These are phyloP conservation scores for Diospyros lotus DNA, from an alignment of 148 eudicot species.

Conservation along the genomic window DNA sequence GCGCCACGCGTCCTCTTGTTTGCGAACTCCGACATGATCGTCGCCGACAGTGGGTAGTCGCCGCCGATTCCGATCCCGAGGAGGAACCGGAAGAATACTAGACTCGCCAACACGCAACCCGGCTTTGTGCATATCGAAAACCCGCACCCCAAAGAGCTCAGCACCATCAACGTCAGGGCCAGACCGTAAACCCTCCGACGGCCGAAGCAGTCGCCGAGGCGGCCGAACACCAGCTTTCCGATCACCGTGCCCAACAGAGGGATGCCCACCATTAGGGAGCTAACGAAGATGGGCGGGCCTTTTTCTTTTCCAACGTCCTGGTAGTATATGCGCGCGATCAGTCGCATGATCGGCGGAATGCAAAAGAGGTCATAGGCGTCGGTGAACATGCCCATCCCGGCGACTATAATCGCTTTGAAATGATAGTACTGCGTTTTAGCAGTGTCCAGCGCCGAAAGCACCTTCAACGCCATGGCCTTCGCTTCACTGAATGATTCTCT, in stretches of 20 bases:
- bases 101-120: slow-evolving; percentile 28
- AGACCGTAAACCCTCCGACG: slow-evolving; percentile 45
- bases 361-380: slow-evolving; percentile 70
- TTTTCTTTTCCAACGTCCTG: background rate
- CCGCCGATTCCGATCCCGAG: slow-evolving; percentile 61
- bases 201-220: slow-evolving; percentile 46
- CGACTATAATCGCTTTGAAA: slow-evolving; percentile 58
- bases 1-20: slow-evolving; percentile 55
- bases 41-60: slow-evolving; percentile 63
- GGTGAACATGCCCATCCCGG: slow-evolving; percentile 76
- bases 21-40: slow-evolving; percentile 67
- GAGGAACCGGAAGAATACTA: slow-evolving; percentile 44
- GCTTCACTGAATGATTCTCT: background rate
- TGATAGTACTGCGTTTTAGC: slow-evolving; percentile 64
- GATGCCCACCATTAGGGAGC: slow-evolving; percentile 30
- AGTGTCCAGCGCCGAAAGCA: slow-evolving; percentile 47
- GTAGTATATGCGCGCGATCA: slow-evolving; percentile 54
- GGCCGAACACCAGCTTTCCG: slow-evolving; percentile 52
- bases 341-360: slow-evolving; percentile 37
- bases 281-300: slow-evolving; percentile 16
- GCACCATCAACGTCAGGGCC: slow-evolving; percentile 40
- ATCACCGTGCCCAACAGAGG: slow-evolving; percentile 42
- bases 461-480: slow-evolving; percentile 44
- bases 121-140: slow-evolving; percentile 37
- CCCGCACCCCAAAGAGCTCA: slow-evolving; percentile 52